Base-by-base conservation (phyloP, 2,329 filamentous ascomycete species). In the Phialophora expanda region DNA sequence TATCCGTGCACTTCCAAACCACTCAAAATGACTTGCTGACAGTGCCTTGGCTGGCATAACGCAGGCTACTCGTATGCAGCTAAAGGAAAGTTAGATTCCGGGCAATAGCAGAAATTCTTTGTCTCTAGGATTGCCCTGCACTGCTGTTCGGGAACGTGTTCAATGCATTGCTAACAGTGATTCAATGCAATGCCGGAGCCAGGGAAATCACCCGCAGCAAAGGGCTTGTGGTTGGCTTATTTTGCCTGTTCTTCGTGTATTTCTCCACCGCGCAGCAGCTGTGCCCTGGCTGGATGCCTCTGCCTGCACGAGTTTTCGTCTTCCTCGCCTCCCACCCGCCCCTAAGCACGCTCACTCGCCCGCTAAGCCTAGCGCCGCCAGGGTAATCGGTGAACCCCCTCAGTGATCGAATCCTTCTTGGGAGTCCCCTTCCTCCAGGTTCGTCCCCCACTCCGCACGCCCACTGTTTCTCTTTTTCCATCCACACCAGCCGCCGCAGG, bases 271-370 rank as follows among this genome's bases (percentile, higher is more conserved):
- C 32, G 3, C 34, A 46, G 55, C 32, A 41, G 30, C 30, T 2
- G n/a, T 24, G 30, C 34, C 55, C n/a, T 28, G 30, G 20, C 55
- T 57, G 55, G 55, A 20, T 22, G n/a, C 30, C 30, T 22, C 30
- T 12, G n/a, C 28, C 12, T 55, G 53, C 53, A 55, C 24, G 9
- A 24, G 50, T 62, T 62, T 46, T 62, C 60, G 60, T 62, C 50
- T 26, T 62, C 53, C 34, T 62, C 51, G 60, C 60, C 60, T 62
- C 58, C 58, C 58, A 61, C 58, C 58, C 46, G 48, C 46, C 30
- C 58, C 58, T 61, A 53, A 53, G 46, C 46, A 59, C 22, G 44
- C 22, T 26, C 56, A 59, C 56, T 26, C 56, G 12, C 38, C 24
- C 38, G 56, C 26, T 50, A 17, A 46, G 24, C 44, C 44, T 59